Conservation (phyloP, 73 alveolate species). For the Symbiodinium pilosum region DNA sequence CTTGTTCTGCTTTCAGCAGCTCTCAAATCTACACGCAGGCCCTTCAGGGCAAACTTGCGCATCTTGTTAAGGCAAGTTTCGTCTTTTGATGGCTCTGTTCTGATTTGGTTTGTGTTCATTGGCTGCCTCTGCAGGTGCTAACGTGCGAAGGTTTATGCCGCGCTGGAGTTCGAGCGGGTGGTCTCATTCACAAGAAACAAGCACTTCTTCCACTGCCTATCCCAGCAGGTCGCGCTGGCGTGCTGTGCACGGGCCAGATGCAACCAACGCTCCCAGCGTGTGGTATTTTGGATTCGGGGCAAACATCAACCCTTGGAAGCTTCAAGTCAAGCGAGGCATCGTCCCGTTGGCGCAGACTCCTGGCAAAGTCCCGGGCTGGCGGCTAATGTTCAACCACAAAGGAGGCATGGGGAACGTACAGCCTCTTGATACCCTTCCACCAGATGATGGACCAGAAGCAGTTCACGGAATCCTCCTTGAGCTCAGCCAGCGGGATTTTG, state of each 20-base stretch:
- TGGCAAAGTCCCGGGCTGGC: slow-evolving; percentile 68
- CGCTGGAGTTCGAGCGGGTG: neutral
- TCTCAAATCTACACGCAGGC: too few relatives aligned
- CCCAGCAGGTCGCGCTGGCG: too few relatives aligned
- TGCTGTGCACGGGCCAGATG: too few relatives aligned
- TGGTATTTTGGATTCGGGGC: slow-evolving; percentile 93
- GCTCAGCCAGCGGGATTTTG: neutral
- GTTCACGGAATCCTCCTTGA: slow-evolving; percentile 72
- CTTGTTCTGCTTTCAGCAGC: neutral
- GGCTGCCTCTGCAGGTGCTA: neutral
- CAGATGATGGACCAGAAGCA: slow-evolving; percentile 61
- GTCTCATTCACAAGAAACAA: too few relatives aligned
- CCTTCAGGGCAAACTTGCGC: too few relatives aligned
- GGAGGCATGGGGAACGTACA: slow-evolving; percentile 90
- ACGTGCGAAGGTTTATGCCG: neutral
- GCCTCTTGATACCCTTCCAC: neutral
- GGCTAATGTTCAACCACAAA: slow-evolving; percentile 75
- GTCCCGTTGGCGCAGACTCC: slow-evolving; percentile 16
- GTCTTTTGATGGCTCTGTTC: neutral
- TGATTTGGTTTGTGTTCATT: neutral
- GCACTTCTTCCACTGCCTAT: too few relatives aligned
- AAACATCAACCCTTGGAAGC: slow-evolving; percentile 90
- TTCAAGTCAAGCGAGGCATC: slow-evolving; percentile 31
- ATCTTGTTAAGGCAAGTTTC: too few relatives aligned
- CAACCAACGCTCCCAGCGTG: neutral